These are phyloP conservation scores for Secale cereale DNA, from an alignment of 176 grass and related monocot species.

Conservation along the genomic window DNA sequence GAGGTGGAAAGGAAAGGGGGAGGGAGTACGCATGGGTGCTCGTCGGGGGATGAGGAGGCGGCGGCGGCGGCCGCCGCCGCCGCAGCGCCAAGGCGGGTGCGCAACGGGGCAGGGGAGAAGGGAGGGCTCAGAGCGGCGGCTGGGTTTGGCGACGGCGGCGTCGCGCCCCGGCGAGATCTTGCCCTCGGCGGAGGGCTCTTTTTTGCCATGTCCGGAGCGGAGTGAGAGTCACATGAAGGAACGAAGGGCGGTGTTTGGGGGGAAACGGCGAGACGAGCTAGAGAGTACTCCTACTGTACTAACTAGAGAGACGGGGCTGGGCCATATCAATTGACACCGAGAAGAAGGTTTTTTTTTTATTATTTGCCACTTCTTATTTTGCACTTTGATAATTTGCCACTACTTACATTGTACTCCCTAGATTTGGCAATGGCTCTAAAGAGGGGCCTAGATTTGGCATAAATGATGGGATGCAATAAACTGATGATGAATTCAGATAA, in stretches of 20 bases:
- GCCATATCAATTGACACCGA: not conserved
- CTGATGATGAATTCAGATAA: too few relatives aligned
- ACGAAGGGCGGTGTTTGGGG: not conserved
- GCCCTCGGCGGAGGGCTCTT: not conserved
- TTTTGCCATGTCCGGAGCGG: not conserved
- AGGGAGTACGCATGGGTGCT: slow-evolving; percentile 12
- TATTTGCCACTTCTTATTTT: too few relatives aligned
- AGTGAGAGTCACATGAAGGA: not conserved
- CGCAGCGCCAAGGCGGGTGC: not conserved
- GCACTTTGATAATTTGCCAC: too few relatives aligned
- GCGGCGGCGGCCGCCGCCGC: not conserved
- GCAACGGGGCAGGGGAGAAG: not conserved
- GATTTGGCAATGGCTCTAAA: too few relatives aligned
- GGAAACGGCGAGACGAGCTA: not conserved
- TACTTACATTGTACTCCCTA: too few relatives aligned
- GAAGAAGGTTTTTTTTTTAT: too few relatives aligned
- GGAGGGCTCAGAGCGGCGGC: not conserved
- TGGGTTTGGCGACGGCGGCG: not conserved
- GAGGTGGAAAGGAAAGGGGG: not conserved
- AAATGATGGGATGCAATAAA: too few relatives aligned
- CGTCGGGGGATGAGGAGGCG: not conserved
- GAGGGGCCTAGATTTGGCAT: too few relatives aligned
- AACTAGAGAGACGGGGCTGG: not conserved
- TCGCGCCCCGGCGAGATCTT: not conserved
- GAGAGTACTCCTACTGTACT: too few relatives aligned